Evolutionary conservation across 495 filamentous ascomycete species (phyloP), one percentile per base, ranked within the genome.

Genomic region (Daldinia decipiens): DNA sequence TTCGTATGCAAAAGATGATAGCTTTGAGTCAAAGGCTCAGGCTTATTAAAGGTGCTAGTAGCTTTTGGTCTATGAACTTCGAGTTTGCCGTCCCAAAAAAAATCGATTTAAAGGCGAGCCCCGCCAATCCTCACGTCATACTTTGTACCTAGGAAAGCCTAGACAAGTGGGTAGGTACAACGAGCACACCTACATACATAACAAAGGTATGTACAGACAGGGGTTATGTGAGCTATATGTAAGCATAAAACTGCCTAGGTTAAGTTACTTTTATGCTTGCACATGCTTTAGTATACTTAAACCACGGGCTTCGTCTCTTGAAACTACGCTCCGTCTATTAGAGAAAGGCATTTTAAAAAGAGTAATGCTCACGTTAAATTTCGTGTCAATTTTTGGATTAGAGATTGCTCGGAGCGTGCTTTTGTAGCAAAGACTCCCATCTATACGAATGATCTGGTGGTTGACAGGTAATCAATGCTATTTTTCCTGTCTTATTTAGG

Each of bases 121-220:
- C 50, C 50, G 24, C 50, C 50, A 53, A 56, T 36, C 31, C 15
- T 56, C 31, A 56, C 53, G 53, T 36, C 53, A 56, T 56, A 31
- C 52, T 55, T 19, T 36, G 21, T n/a, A 52, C 50, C 26, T 31
- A 53, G 12, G 15, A 29, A 5, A 15, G 13, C 50, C 13, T 53
- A 53, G 50, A 24, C 26, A 29, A 29, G 50, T 52, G 26, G 31
- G 31, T 58, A 58, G n/a, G 43, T 34, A 34, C 9, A 34, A 24
- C 21, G 21, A 24, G 21, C 21, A 24, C 21, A 24, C 21, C 4
- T 21, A 45, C 6, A 1, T 21, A 45, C 6, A 1, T 5, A 45
- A 21, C 17, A 45, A 45, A 57, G 53, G 32, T 21, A 57, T n/a
- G n/a, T n/a, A n/a, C n/a, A n/a, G n/a, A n/a, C 32, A 38, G 31